phyloP scores from a whole-genome alignment of 2,329 filamentous ascomycete genomes.

The Ophiostoma novo-ulmi region DNA sequence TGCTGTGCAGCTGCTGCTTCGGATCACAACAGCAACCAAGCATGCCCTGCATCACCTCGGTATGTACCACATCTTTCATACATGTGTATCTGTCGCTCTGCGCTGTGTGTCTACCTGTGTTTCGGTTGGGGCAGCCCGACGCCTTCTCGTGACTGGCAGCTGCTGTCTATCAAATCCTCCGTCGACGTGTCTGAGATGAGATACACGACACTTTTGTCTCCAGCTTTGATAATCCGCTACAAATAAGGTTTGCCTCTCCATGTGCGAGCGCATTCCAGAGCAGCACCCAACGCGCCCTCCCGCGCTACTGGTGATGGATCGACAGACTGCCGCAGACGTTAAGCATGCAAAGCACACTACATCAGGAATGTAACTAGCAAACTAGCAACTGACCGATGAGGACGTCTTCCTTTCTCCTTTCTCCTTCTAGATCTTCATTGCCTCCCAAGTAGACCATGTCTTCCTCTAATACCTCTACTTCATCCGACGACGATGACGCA shows the following conservation, averaged over 20 bases:
- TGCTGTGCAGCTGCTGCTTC: constrained; percentile 17
- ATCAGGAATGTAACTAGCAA: constrained; percentile 23
- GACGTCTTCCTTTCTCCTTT: neutral
- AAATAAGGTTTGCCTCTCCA: neutral
- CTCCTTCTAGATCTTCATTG: constrained; percentile 12
- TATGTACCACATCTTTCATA: constrained; percentile 17
- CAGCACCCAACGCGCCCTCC: neutral
- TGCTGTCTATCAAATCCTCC: constrained; percentile 2
- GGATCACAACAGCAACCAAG: constrained; percentile 21
- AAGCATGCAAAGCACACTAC: neutral
- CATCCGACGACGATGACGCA: constrained; percentile 25
- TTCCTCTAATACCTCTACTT: constrained; percentile 24
- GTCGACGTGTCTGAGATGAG: neutral
- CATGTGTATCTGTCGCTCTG: neutral
- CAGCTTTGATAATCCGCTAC: neutral
- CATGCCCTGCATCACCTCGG: constrained; percentile 22
- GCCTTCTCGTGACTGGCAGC: neutral
- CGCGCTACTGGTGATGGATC: neutral
- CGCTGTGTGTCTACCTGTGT: neutral
- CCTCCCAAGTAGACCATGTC: constrained; percentile 27
- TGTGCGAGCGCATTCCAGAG: neutral
- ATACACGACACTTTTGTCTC: neutral
- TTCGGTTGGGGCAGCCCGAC: constrained; percentile 12
- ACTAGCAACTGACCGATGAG: neutral
- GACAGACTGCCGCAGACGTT: neutral